Conservation (phyloP, 139 green algal genomes). For the Chlorella sp. region DNA sequence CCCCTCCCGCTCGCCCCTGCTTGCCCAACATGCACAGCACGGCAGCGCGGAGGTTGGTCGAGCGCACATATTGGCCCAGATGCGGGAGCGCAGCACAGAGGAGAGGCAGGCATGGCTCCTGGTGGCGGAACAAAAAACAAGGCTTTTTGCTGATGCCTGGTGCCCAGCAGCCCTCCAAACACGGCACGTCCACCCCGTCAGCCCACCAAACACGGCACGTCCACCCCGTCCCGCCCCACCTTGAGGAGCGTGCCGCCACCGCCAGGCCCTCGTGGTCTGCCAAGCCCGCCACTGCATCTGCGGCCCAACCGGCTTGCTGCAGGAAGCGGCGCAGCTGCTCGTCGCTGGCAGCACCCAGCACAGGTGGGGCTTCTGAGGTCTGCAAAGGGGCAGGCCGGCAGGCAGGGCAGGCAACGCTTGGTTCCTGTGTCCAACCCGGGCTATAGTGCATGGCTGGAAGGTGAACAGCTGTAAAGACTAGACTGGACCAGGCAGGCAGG, state of each 20-base stretch:
- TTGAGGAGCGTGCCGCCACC: not conserved
- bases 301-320: constrained; percentile 26
- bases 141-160: not conserved
- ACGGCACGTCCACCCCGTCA: not conserved
- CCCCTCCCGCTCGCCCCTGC: too few relatives aligned
- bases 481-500: not conserved
- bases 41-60: too few relatives aligned
- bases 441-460: too few relatives aligned
- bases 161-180: not conserved
- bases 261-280: not conserved
- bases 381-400: not conserved
- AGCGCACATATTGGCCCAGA: too few relatives aligned
- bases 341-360: constrained; percentile 4
- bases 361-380: constrained; percentile 1
- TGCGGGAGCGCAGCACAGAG: not conserved
- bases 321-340: constrained; percentile 46
- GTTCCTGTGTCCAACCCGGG: too few relatives aligned
- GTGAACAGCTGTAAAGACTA: too few relatives aligned
- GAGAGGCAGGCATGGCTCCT: not conserved
- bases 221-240: not conserved
- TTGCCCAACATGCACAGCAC: not conserved
- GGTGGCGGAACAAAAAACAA: too few relatives aligned
- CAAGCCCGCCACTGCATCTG: not conserved
- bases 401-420: not conserved
- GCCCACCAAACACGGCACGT: not conserved